Conservation (phyloP, 305 asterid genomes). For the Rubia peregrina region DNA sequence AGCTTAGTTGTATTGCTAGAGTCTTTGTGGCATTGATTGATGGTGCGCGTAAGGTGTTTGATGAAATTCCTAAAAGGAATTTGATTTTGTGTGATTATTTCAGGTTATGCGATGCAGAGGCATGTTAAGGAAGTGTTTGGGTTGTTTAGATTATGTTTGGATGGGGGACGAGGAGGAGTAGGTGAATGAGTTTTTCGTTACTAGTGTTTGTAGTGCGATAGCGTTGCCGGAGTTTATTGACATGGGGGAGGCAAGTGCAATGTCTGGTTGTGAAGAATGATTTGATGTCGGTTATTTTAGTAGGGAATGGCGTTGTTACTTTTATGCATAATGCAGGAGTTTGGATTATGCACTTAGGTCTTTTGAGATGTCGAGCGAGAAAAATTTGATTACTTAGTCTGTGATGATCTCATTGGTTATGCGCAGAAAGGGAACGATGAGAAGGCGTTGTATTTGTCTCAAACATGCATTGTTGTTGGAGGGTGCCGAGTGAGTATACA, state of each 20-base stretch:
- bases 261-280: conserved; percentile 51
- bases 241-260: conserved; percentile 59
- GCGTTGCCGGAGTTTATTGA: conserved; percentile 27
- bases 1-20: conserved; percentile 64
- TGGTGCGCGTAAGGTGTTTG: too few species aligned
- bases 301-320: conserved; percentile 73
- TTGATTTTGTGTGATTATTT: too few species aligned
- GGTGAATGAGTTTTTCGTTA: too few species aligned
- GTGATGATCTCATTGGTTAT: conserved; percentile 69
- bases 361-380: conserved; percentile 46
- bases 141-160: too few species aligned
- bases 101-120: too few species aligned
- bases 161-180: too few species aligned
- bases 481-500: conserved; percentile 75
- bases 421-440: conserved; percentile 71
- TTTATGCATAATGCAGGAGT: conserved; percentile 66
- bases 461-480: conserved; percentile 52
- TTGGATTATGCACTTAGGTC: conserved; percentile 41
- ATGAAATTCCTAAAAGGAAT: too few species aligned
- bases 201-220: too few species aligned
- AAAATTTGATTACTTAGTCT: conserved; percentile 82
- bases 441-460: conserved; percentile 52
- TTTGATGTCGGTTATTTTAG: conserved; percentile 38
- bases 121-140: too few species aligned
- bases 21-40: conserved; percentile 16